Evolutionary conservation across 2,329 filamentous ascomycete species (phyloP).

Genomic region (Aspergillus latus): DNA sequence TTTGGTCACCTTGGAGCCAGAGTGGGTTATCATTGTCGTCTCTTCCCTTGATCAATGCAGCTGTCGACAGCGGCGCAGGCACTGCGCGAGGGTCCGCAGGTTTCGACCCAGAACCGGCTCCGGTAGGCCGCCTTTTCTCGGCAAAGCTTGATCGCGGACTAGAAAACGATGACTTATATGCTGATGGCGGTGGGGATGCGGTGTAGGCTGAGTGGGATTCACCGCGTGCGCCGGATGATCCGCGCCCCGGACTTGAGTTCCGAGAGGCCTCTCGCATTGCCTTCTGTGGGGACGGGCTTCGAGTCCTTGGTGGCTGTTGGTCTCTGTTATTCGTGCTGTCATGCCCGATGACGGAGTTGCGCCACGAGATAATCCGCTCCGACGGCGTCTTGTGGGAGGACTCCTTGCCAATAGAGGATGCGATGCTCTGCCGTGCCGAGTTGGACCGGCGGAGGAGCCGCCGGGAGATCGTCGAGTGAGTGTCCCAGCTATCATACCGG

Average conservation of each 20-base stretch:
- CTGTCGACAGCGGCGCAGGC: constrained; percentile 18
- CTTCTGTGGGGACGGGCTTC: constrained; percentile 53
- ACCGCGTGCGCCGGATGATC: constrained; percentile 26
- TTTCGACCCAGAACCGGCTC: not conserved
- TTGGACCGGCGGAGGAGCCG: constrained; percentile 59
- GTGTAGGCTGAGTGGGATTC: constrained; percentile 30
- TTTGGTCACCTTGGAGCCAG: constrained; percentile 52
- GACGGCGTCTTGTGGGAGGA: constrained; percentile 52
- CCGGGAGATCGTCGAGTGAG: constrained; percentile 71
- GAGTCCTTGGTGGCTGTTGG: constrained; percentile 34
- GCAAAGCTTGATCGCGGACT: constrained; percentile 21
- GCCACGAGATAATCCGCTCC: constrained; percentile 86
- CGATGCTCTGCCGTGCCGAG: constrained; percentile 55
- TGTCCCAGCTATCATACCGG: constrained; percentile 73
- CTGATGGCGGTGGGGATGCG: constrained; percentile 30
- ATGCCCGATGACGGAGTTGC: constrained; percentile 64
- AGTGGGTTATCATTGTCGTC: constrained; percentile 44
- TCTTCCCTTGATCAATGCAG: constrained; percentile 25
- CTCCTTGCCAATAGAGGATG: constrained; percentile 47
- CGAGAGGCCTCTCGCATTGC: constrained; percentile 28
- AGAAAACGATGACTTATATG: constrained; percentile 25
- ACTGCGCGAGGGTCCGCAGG: constrained; percentile 7
- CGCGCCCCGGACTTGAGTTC: constrained; percentile 25
- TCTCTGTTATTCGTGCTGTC: constrained; percentile 33
- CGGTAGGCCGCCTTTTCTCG: constrained; percentile 16